phyloP scores from a whole-genome alignment of 352 stramenopile species.

The Phytophthora europaea region DNA sequence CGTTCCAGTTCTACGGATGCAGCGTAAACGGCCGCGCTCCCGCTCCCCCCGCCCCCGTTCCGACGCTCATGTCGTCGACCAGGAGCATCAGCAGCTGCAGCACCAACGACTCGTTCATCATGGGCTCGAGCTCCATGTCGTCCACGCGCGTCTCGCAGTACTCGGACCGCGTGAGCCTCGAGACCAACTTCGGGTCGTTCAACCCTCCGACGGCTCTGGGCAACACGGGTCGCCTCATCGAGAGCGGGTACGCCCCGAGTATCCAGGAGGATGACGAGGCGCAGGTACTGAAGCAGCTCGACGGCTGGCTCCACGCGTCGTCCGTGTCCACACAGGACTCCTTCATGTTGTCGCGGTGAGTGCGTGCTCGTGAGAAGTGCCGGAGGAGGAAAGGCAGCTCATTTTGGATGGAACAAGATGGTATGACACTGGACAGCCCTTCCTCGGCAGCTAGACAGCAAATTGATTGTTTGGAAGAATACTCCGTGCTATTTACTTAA shows the following conservation, averaged over 20 bases:
- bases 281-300: slow-evolving; percentile 65
- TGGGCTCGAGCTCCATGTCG: slow-evolving; percentile 58
- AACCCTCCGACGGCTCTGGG: slow-evolving; percentile 52
- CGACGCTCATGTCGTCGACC: slow-evolving; percentile 27
- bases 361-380: slow-evolving; percentile 19
- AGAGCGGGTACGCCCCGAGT: slow-evolving; percentile 60
- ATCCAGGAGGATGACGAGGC: slow-evolving; percentile 80
- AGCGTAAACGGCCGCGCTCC: slow-evolving; percentile 35
- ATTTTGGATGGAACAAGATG: slow-evolving; percentile 50
- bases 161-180: slow-evolving; percentile 78
- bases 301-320: slow-evolving; percentile 71
- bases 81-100: slow-evolving; percentile 45
- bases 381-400: slow-evolving; percentile 12
- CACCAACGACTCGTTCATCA: slow-evolving; percentile 65
- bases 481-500: slow-evolving; percentile 38
- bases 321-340: slow-evolving; percentile 72
- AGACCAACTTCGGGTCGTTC: slow-evolving; percentile 79
- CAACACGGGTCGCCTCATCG: slow-evolving; percentile 47
- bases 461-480: slow-evolving; percentile 36
- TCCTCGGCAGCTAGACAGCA: slow-evolving; percentile 18
- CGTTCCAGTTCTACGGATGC: slow-evolving; percentile 76
- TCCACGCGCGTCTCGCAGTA: slow-evolving; percentile 51
- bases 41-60: slow-evolving; percentile 13
- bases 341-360: slow-evolving; percentile 50
- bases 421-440: slow-evolving; percentile 8